Percentiles rank a stretch among this genome's conserved stretches.
Conservation (phyloP, 495 filamentous ascomycete species). For the Penicillium silybi region DNA sequence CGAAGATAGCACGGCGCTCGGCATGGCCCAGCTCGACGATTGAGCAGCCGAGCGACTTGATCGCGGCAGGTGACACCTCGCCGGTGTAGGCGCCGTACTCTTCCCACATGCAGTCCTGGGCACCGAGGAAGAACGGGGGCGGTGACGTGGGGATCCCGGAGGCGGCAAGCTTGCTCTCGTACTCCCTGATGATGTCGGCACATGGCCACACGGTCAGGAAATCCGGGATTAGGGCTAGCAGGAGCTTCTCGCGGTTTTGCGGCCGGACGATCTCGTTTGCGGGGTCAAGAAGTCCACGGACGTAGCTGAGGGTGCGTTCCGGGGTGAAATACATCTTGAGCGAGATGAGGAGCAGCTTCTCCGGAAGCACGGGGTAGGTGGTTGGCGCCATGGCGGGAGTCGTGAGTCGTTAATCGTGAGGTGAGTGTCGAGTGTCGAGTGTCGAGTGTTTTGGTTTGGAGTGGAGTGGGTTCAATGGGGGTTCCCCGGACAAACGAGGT, state of each 20-base stretch:
- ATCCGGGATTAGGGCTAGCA: slow-evolving; percentile 80
- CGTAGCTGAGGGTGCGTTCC: slow-evolving; percentile 58
- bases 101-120: slow-evolving; percentile 69
- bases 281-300: slow-evolving; percentile 51
- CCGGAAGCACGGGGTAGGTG: slow-evolving; percentile 47
- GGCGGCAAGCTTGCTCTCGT: slow-evolving; percentile 28
- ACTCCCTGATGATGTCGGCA: slow-evolving; percentile 45
- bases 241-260: slow-evolving; percentile 65
- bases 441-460: background rate
- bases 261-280: slow-evolving; percentile 35
- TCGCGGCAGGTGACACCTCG: slow-evolving; percentile 64
- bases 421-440: slow-evolving; percentile 2
- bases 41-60: slow-evolving; percentile 59
- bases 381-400: slow-evolving; percentile 20
- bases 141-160: slow-evolving; percentile 13
- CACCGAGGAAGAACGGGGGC: slow-evolving; percentile 59
- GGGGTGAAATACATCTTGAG: slow-evolving; percentile 84
- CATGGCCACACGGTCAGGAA: slow-evolving; percentile 62
- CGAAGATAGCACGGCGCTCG: slow-evolving; percentile 64
- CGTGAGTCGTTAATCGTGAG: slow-evolving; percentile 5
- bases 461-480: background rate
- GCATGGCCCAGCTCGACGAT: slow-evolving; percentile 80
- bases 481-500: background rate
- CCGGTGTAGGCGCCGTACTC: slow-evolving; percentile 66
- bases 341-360: slow-evolving; percentile 71